phyloP scores from a whole-genome alignment of 768 basidiomycete genomes.

The Tylopilus plumbeoviolaceoides region DNA sequence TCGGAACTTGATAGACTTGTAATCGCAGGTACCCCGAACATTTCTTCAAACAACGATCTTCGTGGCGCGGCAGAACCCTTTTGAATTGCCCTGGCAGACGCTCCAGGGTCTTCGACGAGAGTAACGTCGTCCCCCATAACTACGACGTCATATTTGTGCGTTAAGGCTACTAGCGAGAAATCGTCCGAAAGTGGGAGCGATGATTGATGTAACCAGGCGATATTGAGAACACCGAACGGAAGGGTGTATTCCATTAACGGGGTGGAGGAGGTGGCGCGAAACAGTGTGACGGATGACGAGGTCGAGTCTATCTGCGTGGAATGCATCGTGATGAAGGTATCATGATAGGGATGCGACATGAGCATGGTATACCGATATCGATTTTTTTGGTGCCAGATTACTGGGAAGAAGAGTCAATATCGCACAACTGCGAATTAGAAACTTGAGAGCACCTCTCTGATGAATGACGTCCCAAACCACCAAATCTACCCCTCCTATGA shows the following conservation, averaged over 20 bases:
- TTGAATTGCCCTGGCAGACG: slow-evolving; percentile 37
- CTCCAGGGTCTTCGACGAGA: slow-evolving; percentile 39
- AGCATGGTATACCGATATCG: slow-evolving; percentile 38
- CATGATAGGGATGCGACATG: slow-evolving; percentile 52
- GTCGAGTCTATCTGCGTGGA: slow-evolving; percentile 26
- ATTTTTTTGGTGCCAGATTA: slow-evolving; percentile 53
- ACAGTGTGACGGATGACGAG: slow-evolving; percentile 45
- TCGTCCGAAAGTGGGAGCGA: slow-evolving; percentile 31
- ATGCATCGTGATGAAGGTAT: slow-evolving; percentile 59
- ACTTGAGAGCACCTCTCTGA: slow-evolving; percentile 45
- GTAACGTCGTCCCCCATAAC: slow-evolving; percentile 60
- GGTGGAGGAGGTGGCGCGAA: slow-evolving; percentile 41
- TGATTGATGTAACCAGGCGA: slow-evolving; percentile 37
- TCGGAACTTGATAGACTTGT: slow-evolving; percentile 24
- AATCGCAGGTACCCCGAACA: slow-evolving; percentile 81
- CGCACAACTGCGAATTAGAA: neutral
- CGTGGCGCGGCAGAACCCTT: slow-evolving; percentile 30
- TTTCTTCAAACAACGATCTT: slow-evolving; percentile 81
- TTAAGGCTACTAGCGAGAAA: slow-evolving; percentile 68
- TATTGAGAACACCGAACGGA: slow-evolving; percentile 61
- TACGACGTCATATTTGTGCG: slow-evolving; percentile 58
- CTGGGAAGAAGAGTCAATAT: slow-evolving; percentile 33
- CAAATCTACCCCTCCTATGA: slow-evolving; percentile 45
- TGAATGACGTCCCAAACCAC: slow-evolving; percentile 71
- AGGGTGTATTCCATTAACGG: slow-evolving; percentile 43